Percentiles rank a stretch among this genome's conserved stretches.
These are phyloP conservation scores for Iodosphaeria phyllophila DNA, from an alignment of 2,329 filamentous ascomycete species.

Conservation along the genomic window DNA sequence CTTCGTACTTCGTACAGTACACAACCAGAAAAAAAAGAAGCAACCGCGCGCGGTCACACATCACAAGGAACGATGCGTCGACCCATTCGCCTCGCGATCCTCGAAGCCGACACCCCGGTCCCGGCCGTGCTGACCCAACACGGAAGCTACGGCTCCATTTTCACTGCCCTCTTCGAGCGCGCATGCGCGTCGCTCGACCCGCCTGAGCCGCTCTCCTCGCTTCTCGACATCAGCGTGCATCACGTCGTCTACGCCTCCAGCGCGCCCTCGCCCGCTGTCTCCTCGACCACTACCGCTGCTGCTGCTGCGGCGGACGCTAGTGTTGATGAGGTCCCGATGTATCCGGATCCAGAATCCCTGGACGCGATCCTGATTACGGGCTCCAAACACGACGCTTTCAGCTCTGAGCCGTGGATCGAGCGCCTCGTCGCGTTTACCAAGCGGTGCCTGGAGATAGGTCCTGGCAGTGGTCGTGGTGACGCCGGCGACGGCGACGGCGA, in stretches of 20 bases:
- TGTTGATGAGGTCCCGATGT: too few relatives aligned
- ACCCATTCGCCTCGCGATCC: constrained; percentile 64
- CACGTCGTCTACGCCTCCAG: constrained; percentile 55
- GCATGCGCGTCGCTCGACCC: constrained; percentile 28
- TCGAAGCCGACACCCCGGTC: constrained; percentile 72
- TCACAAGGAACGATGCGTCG: too few relatives aligned
- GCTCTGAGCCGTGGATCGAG: constrained; percentile 57
- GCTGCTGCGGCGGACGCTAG: too few relatives aligned
- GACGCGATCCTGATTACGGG: constrained; percentile 76
- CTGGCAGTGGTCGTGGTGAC: too few relatives aligned
- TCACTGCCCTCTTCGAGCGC: constrained; percentile 36
- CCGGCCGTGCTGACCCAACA: constrained; percentile 44
- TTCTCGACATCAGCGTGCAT: constrained; percentile 43
- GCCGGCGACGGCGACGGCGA: too few relatives aligned
- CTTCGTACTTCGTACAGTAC: too few relatives aligned
- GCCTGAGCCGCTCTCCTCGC: constrained; percentile 19
- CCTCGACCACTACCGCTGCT: too few relatives aligned
- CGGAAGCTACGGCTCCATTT: constrained; percentile 55
- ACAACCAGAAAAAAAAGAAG: background rate
- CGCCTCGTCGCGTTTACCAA: constrained; percentile 52
- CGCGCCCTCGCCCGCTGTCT: constrained; percentile 30
- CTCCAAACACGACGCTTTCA: constrained; percentile 55
- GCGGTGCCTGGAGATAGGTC: constrained; percentile 33
- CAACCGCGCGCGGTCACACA: too few relatives aligned
- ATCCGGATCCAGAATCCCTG: constrained; percentile 54